A percentile compares a stretch with the other conserved stretches of the same genome.
Conservation (phyloP, 1,284 basidiomycete species). For the Austroboletus olivaceoglutinosus region DNA sequence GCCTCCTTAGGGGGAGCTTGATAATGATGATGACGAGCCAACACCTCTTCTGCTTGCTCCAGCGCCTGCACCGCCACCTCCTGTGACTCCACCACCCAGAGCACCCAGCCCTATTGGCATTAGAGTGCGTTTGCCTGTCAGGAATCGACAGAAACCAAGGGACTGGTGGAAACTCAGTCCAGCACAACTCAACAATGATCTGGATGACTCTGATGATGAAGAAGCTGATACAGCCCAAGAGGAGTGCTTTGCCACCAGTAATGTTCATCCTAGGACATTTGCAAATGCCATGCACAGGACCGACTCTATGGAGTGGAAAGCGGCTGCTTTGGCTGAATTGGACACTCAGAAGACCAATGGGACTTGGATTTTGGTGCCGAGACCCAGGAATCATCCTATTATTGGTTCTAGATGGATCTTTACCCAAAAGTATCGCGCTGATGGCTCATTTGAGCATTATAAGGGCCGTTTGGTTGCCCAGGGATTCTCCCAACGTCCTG, state of each 20-base stretch:
- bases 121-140: not conserved
- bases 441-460: slow-evolving; percentile 15
- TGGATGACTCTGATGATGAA: not conserved
- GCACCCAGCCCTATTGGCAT: too few species aligned
- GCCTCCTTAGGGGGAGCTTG: slow-evolving; percentile 23
- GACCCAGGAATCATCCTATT: not conserved
- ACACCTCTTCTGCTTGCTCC: too few species aligned
- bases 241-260: not conserved
- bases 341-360: not conserved
- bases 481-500: slow-evolving; percentile 34
- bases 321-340: slow-evolving; percentile 13
- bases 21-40: too few species aligned
- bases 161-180: not conserved
- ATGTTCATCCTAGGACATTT: not conserved
- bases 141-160: not conserved
- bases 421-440: not conserved
- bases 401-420: slow-evolving; percentile 14
- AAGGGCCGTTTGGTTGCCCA: slow-evolving; percentile 18
- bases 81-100: too few species aligned
- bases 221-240: not conserved
- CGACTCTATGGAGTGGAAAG: slow-evolving; percentile 12
- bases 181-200: not conserved
- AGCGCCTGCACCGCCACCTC: too few species aligned
- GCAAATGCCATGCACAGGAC: not conserved
- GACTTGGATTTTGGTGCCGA: slow-evolving; percentile 7